Base-by-base conservation (phyloP, 78 protist genomes). In the slime mould (Dictyostelium discoideum) region DNA sequence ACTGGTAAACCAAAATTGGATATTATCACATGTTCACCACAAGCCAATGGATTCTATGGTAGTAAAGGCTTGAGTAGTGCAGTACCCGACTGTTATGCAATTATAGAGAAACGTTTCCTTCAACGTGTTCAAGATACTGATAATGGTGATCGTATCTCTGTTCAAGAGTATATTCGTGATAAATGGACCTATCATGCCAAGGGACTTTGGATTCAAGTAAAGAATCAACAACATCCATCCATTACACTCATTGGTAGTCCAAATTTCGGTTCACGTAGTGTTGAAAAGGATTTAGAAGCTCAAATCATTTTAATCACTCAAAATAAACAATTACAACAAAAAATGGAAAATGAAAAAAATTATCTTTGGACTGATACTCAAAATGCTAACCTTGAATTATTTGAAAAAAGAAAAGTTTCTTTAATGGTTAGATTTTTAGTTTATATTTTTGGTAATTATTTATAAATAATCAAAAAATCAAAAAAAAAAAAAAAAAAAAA, bases 41-140 rank as follows among this genome's bases (percentile, higher is more conserved):
- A 92, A 40, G 89, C 96, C 60, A 92, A 92, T 57, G 96, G 96
- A 6, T 92, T 92, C 84, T 81, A 67, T 73, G 96, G 96, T 48
- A 44, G 88, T n/a, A 84, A 85, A 18, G 96, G 96, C 29, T 14
- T 92, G 5, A 67, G 84, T 22, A 26, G 80, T 18, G 84, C 82
- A 0, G 80, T 92, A 20, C 96, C 96, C 40, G 87, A 92, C 44
- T 84, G 87, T 40, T 92, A 92, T 29, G 74, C 96, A 10, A 54
- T 78, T 39, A 84, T 92, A 26, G 96, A 92, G 18, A 40, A 74
- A 14, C 18, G 50, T 18, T 92, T 92, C 74, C 63, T 92, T 26
- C 50, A 92, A 32, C n/a, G 39, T 10, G 96, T 92, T 60, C 13
- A 14, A 14, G 72, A 77, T 42, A 20, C 85, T 32, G 85, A 50